A percentile compares a stretch with the other conserved stretches of the same genome.
phyloP scores from a whole-genome alignment of 148 eudicot species.

The Persicaria tinctoria region DNA sequence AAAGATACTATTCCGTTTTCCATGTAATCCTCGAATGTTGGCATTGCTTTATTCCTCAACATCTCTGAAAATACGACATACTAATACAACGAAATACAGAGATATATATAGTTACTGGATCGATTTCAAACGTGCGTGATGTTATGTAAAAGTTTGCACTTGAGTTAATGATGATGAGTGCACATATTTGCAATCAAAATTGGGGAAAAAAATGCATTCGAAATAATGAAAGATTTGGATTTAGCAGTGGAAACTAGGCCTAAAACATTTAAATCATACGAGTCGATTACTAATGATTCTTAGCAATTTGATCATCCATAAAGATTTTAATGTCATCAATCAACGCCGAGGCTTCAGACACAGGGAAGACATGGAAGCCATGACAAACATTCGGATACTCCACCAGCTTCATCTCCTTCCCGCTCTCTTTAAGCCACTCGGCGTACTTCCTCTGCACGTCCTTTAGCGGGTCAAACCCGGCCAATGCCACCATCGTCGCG shows the following conservation, averaged over 20 bases:
- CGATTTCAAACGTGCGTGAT: too few relatives aligned
- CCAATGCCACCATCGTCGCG: too few relatives aligned
- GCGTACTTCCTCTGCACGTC: slow-evolving; percentile 18
- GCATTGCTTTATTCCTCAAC: slow-evolving; percentile 35
- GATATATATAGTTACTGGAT: too few relatives aligned
- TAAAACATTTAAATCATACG: too few relatives aligned
- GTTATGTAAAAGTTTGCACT: too few relatives aligned
- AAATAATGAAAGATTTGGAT: too few relatives aligned
- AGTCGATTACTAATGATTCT: too few relatives aligned
- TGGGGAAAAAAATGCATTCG: too few relatives aligned
- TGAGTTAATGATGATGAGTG: too few relatives aligned
- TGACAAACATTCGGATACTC: slow-evolving; percentile 19
- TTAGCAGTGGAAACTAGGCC: too few relatives aligned
- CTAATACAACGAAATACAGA: too few relatives aligned
- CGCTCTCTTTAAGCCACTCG: slow-evolving; percentile 18
- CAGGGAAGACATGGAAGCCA: slow-evolving; percentile 16
- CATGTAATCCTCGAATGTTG: slow-evolving; percentile 73
- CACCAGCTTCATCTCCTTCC: slow-evolving; percentile 20
- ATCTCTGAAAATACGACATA: slow-evolving; percentile 60
- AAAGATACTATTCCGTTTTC: slow-evolving; percentile 59
- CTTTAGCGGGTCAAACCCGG: slow-evolving; percentile 16
- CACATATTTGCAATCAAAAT: too few relatives aligned
- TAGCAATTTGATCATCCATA: not conserved
- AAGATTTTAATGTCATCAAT: slow-evolving; percentile 9
- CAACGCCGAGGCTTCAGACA: slow-evolving; percentile 19